Evolutionary conservation across 768 basidiomycete genomes (phyloP).

Genomic region (Arthromyces matolae): DNA sequence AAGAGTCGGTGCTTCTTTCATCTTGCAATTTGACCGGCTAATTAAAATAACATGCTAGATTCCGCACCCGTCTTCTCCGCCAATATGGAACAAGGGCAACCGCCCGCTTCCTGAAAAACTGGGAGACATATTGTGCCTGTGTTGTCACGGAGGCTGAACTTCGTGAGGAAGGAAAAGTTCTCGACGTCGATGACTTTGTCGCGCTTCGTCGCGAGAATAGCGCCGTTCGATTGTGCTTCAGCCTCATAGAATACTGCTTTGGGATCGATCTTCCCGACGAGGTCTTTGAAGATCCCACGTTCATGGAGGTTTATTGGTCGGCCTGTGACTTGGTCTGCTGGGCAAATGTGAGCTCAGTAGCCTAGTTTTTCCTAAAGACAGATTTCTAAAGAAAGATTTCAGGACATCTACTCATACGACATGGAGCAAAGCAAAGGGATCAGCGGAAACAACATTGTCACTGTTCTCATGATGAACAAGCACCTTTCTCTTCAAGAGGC

Average conservation of each 20-base stretch:
- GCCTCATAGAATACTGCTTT: conserved; percentile 56
- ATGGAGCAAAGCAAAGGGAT: conserved; percentile 68
- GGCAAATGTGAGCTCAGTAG: conserved; percentile 51
- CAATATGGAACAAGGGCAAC: conserved; percentile 43
- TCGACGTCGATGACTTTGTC: conserved; percentile 51
- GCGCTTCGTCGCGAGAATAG: conserved; percentile 66
- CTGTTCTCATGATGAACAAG: conserved; percentile 59
- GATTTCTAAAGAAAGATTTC: conserved; percentile 1
- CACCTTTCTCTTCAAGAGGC: conserved; percentile 54
- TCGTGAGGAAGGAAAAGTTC: conserved; percentile 52
- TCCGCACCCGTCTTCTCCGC: conserved; percentile 45
- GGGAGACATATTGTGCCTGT: conserved; percentile 52
- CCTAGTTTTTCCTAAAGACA: background rate
- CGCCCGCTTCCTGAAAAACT: conserved; percentile 48
- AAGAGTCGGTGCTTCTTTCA: conserved; percentile 43
- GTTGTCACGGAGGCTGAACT: conserved; percentile 61
- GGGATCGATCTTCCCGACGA: conserved; percentile 62
- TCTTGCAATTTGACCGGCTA: background rate
- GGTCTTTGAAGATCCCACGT: conserved; percentile 52
- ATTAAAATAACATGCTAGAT: conserved; percentile 34
- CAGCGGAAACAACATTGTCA: conserved; percentile 64
- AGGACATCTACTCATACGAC: conserved; percentile 74
- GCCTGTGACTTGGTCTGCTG: conserved; percentile 66
- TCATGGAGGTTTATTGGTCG: conserved; percentile 52
- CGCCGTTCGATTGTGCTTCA: conserved; percentile 61